Evolutionary conservation across 768 basidiomycete genomes (phyloP), one percentile per base, ranked within the genome.

Genomic region (Saitozyma podzolica): DNA sequence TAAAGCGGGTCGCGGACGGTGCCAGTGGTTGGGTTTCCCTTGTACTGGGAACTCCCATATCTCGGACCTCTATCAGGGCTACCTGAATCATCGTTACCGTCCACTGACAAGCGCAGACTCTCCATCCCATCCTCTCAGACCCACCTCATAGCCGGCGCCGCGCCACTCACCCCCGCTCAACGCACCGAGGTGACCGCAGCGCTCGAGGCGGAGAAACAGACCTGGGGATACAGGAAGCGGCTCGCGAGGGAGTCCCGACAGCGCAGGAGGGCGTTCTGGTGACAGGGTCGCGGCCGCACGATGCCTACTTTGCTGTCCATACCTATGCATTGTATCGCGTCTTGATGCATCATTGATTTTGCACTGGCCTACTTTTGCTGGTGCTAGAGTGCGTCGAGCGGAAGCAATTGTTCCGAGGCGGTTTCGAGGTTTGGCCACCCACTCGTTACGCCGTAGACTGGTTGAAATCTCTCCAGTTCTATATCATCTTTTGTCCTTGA

Each of bases 181-280:
- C 55, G 54, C 37, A 56, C 59, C 17, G 47, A 29, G 13, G 59
- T 65, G 47, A 59, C 43, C 16, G 56, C 67, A 19, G 65, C 55
- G 45, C 40, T 68, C 17, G 59, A 67, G 29, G 55, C 54, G 8
- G 59, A 62, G 55, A 69, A 74, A 50, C 45, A 61, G 3, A 66
- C 51, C 11, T 78, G 76, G 76, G 73, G 75, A 14, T 76, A 67
- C 63, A 73, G 65, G 43, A 77, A 79, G 65, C 60, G 67, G 14
- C 49, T 78, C 14, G 67, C 70, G 14, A 57, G 74, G 41, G 78
- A 66, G 40, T 59, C 63, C 54, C 70, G 70, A 55, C 64, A 65
- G 63, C 66, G 60, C 58, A 65, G 78, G 60, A 77, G 67, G 65
- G 68, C 65, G 58, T 71, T 75, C 49, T 79, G 78, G 78, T 79